Conservation (phyloP, 2,329 filamentous ascomycete genomes). For the Plectosphaerella sp. region DNA sequence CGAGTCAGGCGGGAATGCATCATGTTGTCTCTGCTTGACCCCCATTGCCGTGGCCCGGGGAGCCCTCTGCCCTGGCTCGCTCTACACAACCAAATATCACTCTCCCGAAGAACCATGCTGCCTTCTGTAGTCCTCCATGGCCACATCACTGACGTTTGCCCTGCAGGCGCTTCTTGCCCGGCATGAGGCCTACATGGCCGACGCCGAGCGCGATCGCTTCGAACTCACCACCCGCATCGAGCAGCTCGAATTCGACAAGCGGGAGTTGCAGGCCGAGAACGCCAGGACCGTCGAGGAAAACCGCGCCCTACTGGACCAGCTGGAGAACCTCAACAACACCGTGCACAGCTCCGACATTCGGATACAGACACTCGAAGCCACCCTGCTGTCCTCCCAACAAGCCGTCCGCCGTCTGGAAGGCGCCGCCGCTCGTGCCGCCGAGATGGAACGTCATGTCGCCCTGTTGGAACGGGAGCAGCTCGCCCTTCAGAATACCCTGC, state of each 20-base stretch:
- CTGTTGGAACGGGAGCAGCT: conserved; percentile 79
- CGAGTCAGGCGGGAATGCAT: conserved; percentile 1
- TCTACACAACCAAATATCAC: neutral
- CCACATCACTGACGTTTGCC: conserved; percentile 64
- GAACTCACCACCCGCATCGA: conserved; percentile 71
- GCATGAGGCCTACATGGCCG: conserved; percentile 91
- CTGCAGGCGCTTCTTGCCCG: conserved; percentile 84
- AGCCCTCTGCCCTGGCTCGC: neutral
- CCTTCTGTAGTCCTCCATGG: conserved; percentile 7
- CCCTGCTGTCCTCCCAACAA: conserved; percentile 71
- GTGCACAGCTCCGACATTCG: conserved; percentile 75
- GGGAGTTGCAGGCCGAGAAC: conserved; percentile 71
- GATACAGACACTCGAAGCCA: conserved; percentile 71
- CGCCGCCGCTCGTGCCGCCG: conserved; percentile 69
- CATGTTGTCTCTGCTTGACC: neutral
- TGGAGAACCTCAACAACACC: conserved; percentile 78
- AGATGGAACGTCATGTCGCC: conserved; percentile 75
- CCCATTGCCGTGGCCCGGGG: neutral
- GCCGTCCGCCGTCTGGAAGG: conserved; percentile 70
- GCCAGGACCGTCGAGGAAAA: conserved; percentile 79
- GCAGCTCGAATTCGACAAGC: conserved; percentile 70
- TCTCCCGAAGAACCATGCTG: neutral
- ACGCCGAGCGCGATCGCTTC: conserved; percentile 79
- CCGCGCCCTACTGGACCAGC: conserved; percentile 70
- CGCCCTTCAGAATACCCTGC: conserved; percentile 62